Conservation (phyloP, 2,329 filamentous ascomycete genomes). For the Chaetomium olivaceum region DNA sequence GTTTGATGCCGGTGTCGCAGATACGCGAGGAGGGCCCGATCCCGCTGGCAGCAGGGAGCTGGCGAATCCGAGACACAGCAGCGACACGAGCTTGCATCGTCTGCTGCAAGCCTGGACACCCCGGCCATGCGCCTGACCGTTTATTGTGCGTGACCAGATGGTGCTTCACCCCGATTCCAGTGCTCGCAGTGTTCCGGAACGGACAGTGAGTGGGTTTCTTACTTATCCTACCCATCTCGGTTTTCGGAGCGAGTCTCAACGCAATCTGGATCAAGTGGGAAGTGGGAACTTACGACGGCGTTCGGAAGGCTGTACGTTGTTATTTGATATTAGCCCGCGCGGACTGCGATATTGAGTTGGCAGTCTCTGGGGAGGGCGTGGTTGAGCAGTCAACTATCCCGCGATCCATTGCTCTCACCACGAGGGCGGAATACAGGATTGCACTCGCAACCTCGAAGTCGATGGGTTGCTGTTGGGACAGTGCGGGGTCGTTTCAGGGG, state of each 20-base stretch:
- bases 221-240: too few relatives aligned
- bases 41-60: slow-evolving; percentile 9
- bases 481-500: slow-evolving; percentile 1
- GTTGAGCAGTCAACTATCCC: neutral
- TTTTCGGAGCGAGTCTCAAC: slow-evolving; percentile 14
- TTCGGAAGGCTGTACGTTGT: neutral
- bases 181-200: neutral
- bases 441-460: too few relatives aligned
- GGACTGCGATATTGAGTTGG: neutral
- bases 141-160: neutral
- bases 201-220: neutral
- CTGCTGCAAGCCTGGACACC: slow-evolving; percentile 12
- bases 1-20: slow-evolving; percentile 4
- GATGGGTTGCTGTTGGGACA: neutral
- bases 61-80: slow-evolving; percentile 26
- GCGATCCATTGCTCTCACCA: neutral
- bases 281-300: neutral
- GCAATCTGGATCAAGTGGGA: slow-evolving; percentile 31
- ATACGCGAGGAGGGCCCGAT: slow-evolving; percentile 12
- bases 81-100: slow-evolving; percentile 15
- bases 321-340: neutral
- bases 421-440: neutral
- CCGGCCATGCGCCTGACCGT: slow-evolving; percentile 28
- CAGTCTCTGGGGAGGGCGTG: neutral
- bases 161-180: neutral